Evolutionary conservation across 2,329 filamentous ascomycete genomes (phyloP), one percentile per base, ranked within the genome.

Genomic region (Phialophora expanda): DNA sequence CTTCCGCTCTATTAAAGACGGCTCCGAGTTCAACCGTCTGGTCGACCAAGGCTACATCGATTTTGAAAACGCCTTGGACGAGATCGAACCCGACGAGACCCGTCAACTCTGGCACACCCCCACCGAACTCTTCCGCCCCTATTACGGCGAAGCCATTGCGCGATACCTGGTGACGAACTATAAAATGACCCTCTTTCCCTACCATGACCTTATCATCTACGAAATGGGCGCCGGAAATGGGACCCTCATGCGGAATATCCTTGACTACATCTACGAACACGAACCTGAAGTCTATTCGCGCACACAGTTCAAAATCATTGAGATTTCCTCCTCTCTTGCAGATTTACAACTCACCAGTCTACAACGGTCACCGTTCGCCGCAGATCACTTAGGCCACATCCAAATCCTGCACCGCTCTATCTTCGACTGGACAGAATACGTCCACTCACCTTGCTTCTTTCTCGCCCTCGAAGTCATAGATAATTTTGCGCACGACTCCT

Each of bases 61-160:
- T 70, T 98, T 99, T 74, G 95, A 99, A 79, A 92, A 98, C 76
- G 81, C 83, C 24, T 86, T 99, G 65, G 96, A 99, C 77, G 86
- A 85, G 54, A 83, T 86, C 65, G 83, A 89, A 24, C 86, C 86
- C 55, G 87, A 91, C 80, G 87, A 90, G 56, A 90, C 91, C 48
- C 88, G 95, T 9, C 95, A 99, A 81, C 84, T 99, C 54, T 99
- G 95, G 95, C 96, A 99, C 78, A 99, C 95, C 12, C 95, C 96
- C 0, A 99, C 95, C 0, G 95, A 99, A 81, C 87, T 99, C 22
- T 99, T 99, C 81, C 87, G 92, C 34, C 95, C 96, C 0, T 96
- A 94, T 79, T 99, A 99, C 77, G 96, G 94, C 75, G 93, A 99
- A 82, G 92, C 95, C 38, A 92, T 99, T 72, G 95, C 94, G n/a